Percentiles rank a stretch among this genome's conserved stretches.
Conservation (phyloP, 805 yeast species). For the Candida dajiaensis region DNA sequence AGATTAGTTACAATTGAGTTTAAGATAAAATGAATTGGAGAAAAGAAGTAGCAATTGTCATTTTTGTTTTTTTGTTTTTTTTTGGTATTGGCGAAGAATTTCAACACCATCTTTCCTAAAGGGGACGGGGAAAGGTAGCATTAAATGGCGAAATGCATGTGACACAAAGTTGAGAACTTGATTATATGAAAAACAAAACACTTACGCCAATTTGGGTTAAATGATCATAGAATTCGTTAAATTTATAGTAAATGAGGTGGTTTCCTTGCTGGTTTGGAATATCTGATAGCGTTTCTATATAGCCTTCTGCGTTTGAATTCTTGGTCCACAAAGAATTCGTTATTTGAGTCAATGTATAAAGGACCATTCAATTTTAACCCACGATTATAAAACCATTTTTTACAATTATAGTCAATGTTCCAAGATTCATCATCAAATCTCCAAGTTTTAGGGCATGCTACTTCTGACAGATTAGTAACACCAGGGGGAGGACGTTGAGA, state of each 20-base stretch:
- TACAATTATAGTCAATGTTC: constrained; percentile 54
- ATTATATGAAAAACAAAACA: no score
- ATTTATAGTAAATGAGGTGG: constrained; percentile 20
- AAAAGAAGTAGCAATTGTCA: background rate
- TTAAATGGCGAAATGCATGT: background rate
- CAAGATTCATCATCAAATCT: constrained; percentile 58
- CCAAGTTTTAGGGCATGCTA: constrained; percentile 73
- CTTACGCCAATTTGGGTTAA: no score
- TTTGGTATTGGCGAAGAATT: background rate
- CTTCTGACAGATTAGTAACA: constrained; percentile 43
- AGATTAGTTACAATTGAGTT: no score
- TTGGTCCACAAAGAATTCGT: constrained; percentile 46
- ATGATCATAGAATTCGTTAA: background rate
- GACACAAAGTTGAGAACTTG: background rate
- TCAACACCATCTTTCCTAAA: background rate
- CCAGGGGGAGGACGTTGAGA: constrained; percentile 63
- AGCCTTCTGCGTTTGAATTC: constrained; percentile 56
- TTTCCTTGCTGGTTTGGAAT: constrained; percentile 32
- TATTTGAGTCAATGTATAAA: constrained; percentile 27
- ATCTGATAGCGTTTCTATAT: constrained; percentile 45
- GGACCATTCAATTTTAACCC: constrained; percentile 25
- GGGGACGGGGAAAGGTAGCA: no score
- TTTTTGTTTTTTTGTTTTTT: no score
- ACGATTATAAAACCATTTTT: constrained; percentile 45
- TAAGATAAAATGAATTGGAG: background rate